Conservation (phyloP, 495 filamentous ascomycete genomes). For the Aspergillus indologenus region DNA sequence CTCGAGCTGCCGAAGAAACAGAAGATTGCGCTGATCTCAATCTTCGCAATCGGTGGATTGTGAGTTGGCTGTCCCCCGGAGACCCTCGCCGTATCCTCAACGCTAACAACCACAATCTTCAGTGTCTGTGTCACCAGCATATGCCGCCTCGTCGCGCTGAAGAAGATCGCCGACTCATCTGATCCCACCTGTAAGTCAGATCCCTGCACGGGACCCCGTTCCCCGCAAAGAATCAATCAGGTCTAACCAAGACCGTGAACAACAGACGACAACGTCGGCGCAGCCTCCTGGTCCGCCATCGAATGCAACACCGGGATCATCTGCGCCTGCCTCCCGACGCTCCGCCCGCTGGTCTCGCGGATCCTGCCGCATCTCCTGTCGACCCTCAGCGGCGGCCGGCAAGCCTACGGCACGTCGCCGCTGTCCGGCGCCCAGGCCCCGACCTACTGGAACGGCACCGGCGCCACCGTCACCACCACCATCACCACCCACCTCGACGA, state of each 20-base stretch:
- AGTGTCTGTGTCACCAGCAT: slow-evolving; percentile 49
- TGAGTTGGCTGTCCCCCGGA: slow-evolving; percentile 27
- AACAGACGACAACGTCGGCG: slow-evolving; percentile 53
- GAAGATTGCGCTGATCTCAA: slow-evolving; percentile 43
- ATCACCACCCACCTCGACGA: slow-evolving; percentile 32
- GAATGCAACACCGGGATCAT: slow-evolving; percentile 88
- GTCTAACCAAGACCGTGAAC: slow-evolving; percentile 2
- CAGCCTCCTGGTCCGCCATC: slow-evolving; percentile 76
- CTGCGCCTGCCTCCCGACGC: slow-evolving; percentile 80
- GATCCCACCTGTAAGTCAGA: slow-evolving; percentile 42
- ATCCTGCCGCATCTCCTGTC: slow-evolving; percentile 35
- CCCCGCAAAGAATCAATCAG: not conserved
- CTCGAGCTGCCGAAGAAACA: slow-evolving; percentile 47
- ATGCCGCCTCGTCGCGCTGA: slow-evolving; percentile 37
- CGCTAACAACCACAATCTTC: slow-evolving; percentile 1
- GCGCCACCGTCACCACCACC: slow-evolving; percentile 26
- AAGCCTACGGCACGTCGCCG: slow-evolving; percentile 14
- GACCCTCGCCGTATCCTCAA: not conserved
- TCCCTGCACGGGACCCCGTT: not conserved
- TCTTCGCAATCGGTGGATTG: slow-evolving; percentile 54
- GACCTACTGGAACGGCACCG: slow-evolving; percentile 32
- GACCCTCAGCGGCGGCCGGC: slow-evolving; percentile 23
- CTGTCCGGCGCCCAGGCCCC: slow-evolving; percentile 20
- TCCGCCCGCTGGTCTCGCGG: slow-evolving; percentile 71
- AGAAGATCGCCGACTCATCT: slow-evolving; percentile 35